Evolutionary conservation across 768 basidiomycete species (phyloP).

Genomic region (Termitomyces sp.): DNA sequence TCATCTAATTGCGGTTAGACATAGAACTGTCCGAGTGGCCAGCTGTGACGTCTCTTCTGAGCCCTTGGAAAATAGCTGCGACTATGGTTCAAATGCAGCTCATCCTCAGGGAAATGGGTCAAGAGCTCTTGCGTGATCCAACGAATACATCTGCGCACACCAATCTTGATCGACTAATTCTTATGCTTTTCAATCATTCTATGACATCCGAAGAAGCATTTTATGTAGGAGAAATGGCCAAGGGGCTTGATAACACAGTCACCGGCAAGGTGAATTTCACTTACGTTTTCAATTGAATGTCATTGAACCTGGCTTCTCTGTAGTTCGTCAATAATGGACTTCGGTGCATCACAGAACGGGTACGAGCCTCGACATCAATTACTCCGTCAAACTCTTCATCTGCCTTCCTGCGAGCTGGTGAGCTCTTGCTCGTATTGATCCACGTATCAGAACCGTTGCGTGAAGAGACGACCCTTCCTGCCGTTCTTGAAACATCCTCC

Average conservation of each 20-base stretch:
- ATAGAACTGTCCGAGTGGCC: slow-evolving; percentile 55
- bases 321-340: slow-evolving; percentile 78
- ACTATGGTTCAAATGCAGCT: slow-evolving; percentile 78
- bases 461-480: slow-evolving; percentile 33
- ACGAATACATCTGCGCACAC: slow-evolving; percentile 50
- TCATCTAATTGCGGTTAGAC: slow-evolving; percentile 21
- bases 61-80: slow-evolving; percentile 80
- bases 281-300: background rate
- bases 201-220: slow-evolving; percentile 78
- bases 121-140: slow-evolving; percentile 55
- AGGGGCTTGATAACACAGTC: slow-evolving; percentile 59
- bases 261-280: slow-evolving; percentile 53
- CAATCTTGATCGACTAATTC: slow-evolving; percentile 61
- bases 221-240: slow-evolving; percentile 78
- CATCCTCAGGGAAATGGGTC: slow-evolving; percentile 67
- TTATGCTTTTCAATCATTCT: slow-evolving; percentile 64
- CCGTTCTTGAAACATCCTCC: slow-evolving; percentile 44
- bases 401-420: slow-evolving; percentile 51
- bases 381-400: slow-evolving; percentile 22
- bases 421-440: slow-evolving; percentile 64
- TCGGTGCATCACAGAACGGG: slow-evolving; percentile 53
- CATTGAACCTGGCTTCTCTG: background rate
- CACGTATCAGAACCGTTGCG: slow-evolving; percentile 66
- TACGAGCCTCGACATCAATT: slow-evolving; percentile 29
- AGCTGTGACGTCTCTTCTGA: slow-evolving; percentile 59